Conservation (phyloP, 2,329 filamentous ascomycete species). For the Fusarium chuoi region DNA sequence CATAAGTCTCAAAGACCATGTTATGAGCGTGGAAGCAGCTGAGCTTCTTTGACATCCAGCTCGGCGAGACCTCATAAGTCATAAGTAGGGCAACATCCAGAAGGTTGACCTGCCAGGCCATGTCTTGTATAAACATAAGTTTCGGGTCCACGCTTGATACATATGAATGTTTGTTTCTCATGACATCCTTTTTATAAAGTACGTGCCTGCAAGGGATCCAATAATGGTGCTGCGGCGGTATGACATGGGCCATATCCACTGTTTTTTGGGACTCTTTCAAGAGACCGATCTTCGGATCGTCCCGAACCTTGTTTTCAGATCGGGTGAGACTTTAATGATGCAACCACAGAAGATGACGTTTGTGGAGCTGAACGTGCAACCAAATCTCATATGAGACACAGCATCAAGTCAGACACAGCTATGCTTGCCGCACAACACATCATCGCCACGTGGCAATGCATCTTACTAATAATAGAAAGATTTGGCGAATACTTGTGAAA, state of each 20-base stretch:
- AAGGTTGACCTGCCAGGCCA: fast-evolving
- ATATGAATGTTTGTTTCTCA: background rate
- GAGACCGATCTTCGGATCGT: background rate
- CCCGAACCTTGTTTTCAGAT: background rate
- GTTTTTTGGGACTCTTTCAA: background rate
- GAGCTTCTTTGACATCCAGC: too few relatives aligned
- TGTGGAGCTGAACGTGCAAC: fast-evolving
- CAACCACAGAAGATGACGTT: background rate
- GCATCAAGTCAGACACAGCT: background rate
- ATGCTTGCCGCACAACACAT: background rate
- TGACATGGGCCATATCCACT: background rate
- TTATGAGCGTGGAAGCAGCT: too few relatives aligned
- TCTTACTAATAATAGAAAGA: background rate
- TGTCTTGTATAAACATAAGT: too few relatives aligned
- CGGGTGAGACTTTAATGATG: background rate
- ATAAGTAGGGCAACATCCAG: background rate
- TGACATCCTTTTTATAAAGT: too few relatives aligned
- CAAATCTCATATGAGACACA: background rate
- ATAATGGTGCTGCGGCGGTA: background rate
- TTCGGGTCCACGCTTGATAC: too few relatives aligned
- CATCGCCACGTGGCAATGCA: too few relatives aligned
- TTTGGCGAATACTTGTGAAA: background rate
- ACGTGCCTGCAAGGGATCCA: fast-evolving
- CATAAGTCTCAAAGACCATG: too few relatives aligned
- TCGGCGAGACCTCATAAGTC: too few relatives aligned